Evolutionary conservation across 768 basidiomycete genomes (phyloP), one percentile per base, ranked within the genome.

Genomic region (Lactarius evosmus): DNA sequence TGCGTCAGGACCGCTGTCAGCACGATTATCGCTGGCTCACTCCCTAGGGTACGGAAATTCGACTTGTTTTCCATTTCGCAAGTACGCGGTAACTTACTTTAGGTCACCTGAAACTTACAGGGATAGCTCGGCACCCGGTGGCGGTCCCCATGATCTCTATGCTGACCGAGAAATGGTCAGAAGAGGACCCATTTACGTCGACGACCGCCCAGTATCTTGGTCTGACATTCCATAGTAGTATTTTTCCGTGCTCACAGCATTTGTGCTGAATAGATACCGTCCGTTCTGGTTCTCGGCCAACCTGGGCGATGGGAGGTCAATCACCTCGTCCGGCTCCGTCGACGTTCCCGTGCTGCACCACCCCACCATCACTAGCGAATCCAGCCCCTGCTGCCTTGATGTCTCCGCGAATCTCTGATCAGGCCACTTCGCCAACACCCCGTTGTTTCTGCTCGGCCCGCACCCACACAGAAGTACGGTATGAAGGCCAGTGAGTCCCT

Each of bases 331-430:
- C 16, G 4, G 17, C 14, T 19, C 16, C 19, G 17, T 41, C 70
- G 71, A 70, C 4, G 60, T 69, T 40, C 67, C 72, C 25, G 60
- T 66, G 5, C 52, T 72, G n/a, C n/a, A n/a, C 22, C 55, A 60
- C 11, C 64, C 73, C 0, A 71, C 74, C 66, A 56, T 73, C 66
- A n/a, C 66, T 75, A 2, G 74, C 73, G 6, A 73, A 66, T 61
- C 73, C n/a, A n/a, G n/a, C n/a, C n/a, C n/a, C n/a, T n/a, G n/a
- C n/a, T n/a, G n/a, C n/a, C n/a, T n/a, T n/a, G n/a, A n/a, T n/a
- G n/a, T n/a, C n/a, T n/a, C n/a, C n/a, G n/a, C n/a, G n/a, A n/a
- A n/a, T n/a, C n/a, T n/a, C n/a, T n/a, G n/a, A n/a, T n/a, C n/a
- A n/a, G n/a, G n/a, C n/a, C n/a, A n/a, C n/a, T n/a, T n/a, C n/a